Evolutionary conservation across 2,329 filamentous ascomycete genomes (phyloP), one percentile per base, ranked within the genome.

Genomic region (Cryphonectria naterciae): DNA sequence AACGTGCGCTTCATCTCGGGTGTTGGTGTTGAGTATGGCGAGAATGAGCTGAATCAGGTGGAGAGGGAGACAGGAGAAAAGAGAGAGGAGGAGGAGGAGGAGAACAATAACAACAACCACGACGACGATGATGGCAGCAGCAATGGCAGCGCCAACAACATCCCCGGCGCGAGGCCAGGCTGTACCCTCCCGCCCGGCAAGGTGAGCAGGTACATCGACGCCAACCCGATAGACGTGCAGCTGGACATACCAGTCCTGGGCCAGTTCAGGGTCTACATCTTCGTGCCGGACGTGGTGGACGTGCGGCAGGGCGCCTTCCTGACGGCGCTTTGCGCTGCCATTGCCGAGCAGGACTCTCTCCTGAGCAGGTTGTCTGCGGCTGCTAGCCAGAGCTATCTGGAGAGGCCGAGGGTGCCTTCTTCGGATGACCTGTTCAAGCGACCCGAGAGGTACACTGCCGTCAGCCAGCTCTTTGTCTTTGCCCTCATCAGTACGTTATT

Each of bases 1-100:
- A 93, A 93, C 70, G 87, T 92, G 49, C 87, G 89, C 11, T 93
- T 93, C 80, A 93, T 93, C 74, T 92, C 90, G 0, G 91, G 91
- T 19, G 86, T 92, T 43, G 91, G 91, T 1, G 91, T 90, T 3
- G 88, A 89, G 70, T 73, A 73, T 43, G 70, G 60, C 17, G 49
- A 52, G 8, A 73, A 72, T 43, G 56, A 41, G 54, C 68, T 73
- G 8, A 73, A 73, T 46, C 41, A 35, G 63, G n/a, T 49, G 7
- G 46, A 49, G 17, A 49, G 19, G 43, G 19, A 22, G 6, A 6
- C 17, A 19, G 19, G 8, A 5, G 43, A n/a, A 22, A 22, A n/a
- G 19, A 22, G 22, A 4, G 7, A 49, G 22, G 46, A 49, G 8
- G 46, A 49, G 22, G 19, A 49, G 6, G 10, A 49, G 46, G 7